Conservation (phyloP, 768 basidiomycete genomes). For the Imleria badia region DNA sequence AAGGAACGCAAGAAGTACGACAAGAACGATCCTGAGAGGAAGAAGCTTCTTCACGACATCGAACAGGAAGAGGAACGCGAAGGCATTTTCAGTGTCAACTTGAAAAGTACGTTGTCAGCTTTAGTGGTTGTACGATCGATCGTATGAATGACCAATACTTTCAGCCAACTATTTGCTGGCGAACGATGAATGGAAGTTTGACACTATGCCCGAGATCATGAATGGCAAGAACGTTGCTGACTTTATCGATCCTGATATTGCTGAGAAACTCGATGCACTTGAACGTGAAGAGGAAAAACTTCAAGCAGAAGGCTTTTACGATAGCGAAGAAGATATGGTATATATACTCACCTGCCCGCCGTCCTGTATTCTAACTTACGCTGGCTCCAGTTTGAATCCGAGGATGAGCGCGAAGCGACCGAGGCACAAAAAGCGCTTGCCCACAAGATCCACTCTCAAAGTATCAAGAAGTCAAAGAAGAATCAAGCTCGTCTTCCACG, state of each 20-base stretch:
- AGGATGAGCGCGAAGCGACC: slow-evolving; percentile 79
- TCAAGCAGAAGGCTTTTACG: slow-evolving; percentile 95
- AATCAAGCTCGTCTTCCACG: slow-evolving; percentile 78
- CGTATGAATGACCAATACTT: slow-evolving; percentile 5
- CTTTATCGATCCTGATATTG: slow-evolving; percentile 97
- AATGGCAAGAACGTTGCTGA: slow-evolving; percentile 99
- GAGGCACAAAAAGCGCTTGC: slow-evolving; percentile 57
- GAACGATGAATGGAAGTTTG: slow-evolving; percentile 93
- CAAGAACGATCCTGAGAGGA: slow-evolving; percentile 79
- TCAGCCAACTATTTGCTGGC: slow-evolving; percentile 88
- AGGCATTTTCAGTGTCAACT: slow-evolving; percentile 87
- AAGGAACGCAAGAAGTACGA: slow-evolving; percentile 80
- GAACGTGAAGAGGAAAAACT: slow-evolving; percentile 95
- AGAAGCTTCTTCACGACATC: slow-evolving; percentile 71
- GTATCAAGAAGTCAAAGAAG: slow-evolving; percentile 83
- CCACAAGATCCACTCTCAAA: slow-evolving; percentile 71
- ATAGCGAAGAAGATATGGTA: slow-evolving; percentile 84
- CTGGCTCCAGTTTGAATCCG: slow-evolving; percentile 46
- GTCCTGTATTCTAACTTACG: neutral
- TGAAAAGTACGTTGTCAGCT: slow-evolving; percentile 61
- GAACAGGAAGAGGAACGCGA: slow-evolving; percentile 87
- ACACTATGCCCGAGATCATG: slow-evolving; percentile 97
- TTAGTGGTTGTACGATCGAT: neutral
- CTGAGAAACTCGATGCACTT: slow-evolving; percentile 93
- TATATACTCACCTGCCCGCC: slow-evolving; percentile 17